These are phyloP conservation scores for Phalaenopsis aphrodite DNA, from an alignment of 106 monocot genomes.

Conservation along the genomic window DNA sequence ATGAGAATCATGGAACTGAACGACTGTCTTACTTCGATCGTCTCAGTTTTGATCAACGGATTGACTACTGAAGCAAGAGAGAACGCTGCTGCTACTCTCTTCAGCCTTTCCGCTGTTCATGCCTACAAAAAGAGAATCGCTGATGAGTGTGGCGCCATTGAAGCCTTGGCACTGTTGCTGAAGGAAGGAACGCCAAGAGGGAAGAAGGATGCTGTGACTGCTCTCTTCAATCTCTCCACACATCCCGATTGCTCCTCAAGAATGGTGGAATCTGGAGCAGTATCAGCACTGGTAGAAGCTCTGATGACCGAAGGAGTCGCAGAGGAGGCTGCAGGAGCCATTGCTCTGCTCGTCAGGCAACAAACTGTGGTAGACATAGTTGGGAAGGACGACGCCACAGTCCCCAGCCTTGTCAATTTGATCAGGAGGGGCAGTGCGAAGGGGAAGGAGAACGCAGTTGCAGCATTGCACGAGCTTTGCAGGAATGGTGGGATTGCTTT, in stretches of 20 bases:
- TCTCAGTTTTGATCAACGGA: constrained; percentile 25
- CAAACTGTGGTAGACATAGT: constrained; percentile 14
- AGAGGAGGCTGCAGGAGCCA: constrained; percentile 51
- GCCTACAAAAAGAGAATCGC: constrained; percentile 42
- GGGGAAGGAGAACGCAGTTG: constrained; percentile 57
- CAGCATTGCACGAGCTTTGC: constrained; percentile 49
- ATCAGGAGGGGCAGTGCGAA: constrained; percentile 48
- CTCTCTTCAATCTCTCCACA: constrained; percentile 50
- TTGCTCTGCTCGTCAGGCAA: constrained; percentile 42
- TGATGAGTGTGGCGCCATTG: constrained; percentile 30
- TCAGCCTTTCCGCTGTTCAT: constrained; percentile 52
- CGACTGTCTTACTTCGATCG: constrained; percentile 34
- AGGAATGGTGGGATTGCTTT: constrained; percentile 25
- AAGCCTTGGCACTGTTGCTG: constrained; percentile 29
- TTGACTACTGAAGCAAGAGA: constrained; percentile 39
- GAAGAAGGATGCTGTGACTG: constrained; percentile 59
- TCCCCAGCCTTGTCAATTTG: constrained; percentile 18
- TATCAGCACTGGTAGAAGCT: constrained; percentile 31
- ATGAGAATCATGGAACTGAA: constrained; percentile 35
- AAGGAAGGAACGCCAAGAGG: constrained; percentile 42
- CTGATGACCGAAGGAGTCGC: constrained; percentile 32
- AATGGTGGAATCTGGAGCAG: constrained; percentile 41
- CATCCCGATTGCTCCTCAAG: constrained; percentile 16
- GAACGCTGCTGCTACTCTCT: constrained; percentile 60
- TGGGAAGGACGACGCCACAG: constrained; percentile 11